Conservation (phyloP, 108 stramenopile genomes). For the Pseudonitzschia delicatissima region DNA sequence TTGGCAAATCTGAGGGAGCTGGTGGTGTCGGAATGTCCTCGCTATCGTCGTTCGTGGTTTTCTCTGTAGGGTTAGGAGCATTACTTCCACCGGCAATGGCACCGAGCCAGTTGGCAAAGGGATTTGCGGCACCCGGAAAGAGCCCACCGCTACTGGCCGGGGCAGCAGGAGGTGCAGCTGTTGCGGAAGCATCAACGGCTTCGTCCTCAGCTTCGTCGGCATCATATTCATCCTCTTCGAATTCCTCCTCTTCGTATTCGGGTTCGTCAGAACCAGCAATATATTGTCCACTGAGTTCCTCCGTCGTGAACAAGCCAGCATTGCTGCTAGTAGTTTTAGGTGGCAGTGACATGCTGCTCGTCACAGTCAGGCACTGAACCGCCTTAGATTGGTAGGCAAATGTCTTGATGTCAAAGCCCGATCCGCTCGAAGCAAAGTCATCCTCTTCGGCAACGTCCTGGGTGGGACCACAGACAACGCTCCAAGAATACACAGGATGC, state of each 20-base stretch:
- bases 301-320: conserved; percentile 4
- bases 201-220: conserved; percentile 35
- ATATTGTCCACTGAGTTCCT: conserved; percentile 3
- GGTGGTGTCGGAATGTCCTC: conserved; percentile 14
- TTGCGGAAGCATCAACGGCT: conserved; percentile 23
- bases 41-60: not conserved
- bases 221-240: conserved; percentile 42
- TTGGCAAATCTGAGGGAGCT: conserved; percentile 3
- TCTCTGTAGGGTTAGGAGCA: not conserved
- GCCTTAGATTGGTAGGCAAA: conserved; percentile 66
- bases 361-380: conserved; percentile 60
- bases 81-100: conserved; percentile 33
- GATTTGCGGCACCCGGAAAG: conserved; percentile 25
- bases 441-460: conserved; percentile 39
- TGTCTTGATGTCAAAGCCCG: conserved; percentile 48
- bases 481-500: conserved; percentile 66
- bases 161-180: conserved; percentile 15
- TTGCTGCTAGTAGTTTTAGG: conserved; percentile 9
- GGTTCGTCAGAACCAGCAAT: conserved; percentile 13
- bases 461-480: conserved; percentile 35
- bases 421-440: conserved; percentile 1
- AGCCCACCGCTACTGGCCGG: conserved; percentile 5
- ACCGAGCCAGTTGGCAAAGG: conserved; percentile 86
- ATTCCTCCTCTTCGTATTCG: conserved; percentile 41
- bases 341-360: conserved; percentile 60